phyloP scores from a whole-genome alignment of 306 rosid genomes.

The Clitoria ternatea region DNA sequence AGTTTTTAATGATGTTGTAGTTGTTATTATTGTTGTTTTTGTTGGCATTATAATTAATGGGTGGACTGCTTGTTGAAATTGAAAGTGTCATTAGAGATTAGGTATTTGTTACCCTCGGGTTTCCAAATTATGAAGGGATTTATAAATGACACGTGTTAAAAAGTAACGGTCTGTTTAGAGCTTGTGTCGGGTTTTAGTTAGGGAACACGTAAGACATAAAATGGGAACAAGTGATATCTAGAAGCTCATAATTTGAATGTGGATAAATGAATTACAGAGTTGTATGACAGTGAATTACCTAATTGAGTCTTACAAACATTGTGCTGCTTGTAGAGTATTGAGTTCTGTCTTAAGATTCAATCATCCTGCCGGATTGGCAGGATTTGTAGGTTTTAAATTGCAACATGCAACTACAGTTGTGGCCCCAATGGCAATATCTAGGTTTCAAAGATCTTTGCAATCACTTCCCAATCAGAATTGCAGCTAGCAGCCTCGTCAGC shows the following conservation, averaged over 20 bases:
- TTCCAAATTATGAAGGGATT: too few relatives aligned
- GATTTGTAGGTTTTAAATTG: background rate
- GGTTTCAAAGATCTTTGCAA: background rate
- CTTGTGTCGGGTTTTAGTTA: too few relatives aligned
- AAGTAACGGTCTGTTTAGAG: too few relatives aligned
- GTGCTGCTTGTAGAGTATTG: background rate
- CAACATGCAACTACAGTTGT: background rate
- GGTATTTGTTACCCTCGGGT: background rate
- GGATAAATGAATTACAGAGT: background rate
- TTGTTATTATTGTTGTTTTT: background rate
- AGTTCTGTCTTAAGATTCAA: slow-evolving; percentile 2
- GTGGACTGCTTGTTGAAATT: slow-evolving; percentile 1
- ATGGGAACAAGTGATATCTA: too few relatives aligned
- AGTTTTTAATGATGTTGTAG: background rate
- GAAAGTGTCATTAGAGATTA: slow-evolving; percentile 1
- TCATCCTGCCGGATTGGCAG: background rate
- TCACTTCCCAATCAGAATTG: background rate
- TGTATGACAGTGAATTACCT: background rate
- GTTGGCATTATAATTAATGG: too few relatives aligned
- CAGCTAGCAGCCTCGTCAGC: background rate
- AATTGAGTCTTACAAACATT: background rate
- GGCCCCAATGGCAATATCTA: background rate
- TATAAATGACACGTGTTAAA: too few relatives aligned
- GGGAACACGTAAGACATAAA: too few relatives aligned
- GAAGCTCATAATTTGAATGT: background rate